Evolutionary conservation across 225 moss, liverwort and hornwort genomes (phyloP).

Genomic region (Asterella californica): DNA sequence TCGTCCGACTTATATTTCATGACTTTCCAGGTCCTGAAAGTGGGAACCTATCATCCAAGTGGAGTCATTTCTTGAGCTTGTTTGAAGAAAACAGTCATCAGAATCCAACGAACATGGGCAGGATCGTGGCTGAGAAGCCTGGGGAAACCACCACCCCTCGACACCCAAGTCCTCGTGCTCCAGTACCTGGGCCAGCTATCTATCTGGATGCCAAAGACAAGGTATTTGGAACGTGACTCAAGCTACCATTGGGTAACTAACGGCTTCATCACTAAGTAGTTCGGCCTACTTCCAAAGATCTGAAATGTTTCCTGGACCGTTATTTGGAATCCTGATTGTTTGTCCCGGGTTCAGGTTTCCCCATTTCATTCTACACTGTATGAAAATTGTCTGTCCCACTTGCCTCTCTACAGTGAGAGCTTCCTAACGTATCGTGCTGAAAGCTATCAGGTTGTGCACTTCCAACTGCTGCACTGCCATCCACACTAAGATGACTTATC

Average conservation of each 20-base stretch:
- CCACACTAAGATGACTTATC: no score
- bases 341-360: no score
- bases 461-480: no score
- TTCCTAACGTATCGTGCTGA: no score
- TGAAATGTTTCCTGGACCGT: no score
- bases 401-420: no score
- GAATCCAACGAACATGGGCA: constrained; percentile 20
- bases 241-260: background rate
- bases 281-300: no score
- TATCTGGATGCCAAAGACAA: constrained; percentile 39
- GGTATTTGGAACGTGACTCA: constrained; percentile 3
- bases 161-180: constrained; percentile 27
- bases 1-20: background rate
- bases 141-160: constrained; percentile 11
- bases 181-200: constrained; percentile 30
- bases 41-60: background rate
- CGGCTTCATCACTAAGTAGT: background rate
- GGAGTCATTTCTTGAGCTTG: background rate
- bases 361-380: no score
- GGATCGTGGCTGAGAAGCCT: background rate
- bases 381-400: no score
- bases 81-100: background rate
- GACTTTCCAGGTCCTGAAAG: background rate
- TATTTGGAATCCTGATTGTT: no score
- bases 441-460: no score